phyloP scores from a whole-genome alignment of 1,284 basidiomycete species.

The Ceratobasidium sp. region DNA sequence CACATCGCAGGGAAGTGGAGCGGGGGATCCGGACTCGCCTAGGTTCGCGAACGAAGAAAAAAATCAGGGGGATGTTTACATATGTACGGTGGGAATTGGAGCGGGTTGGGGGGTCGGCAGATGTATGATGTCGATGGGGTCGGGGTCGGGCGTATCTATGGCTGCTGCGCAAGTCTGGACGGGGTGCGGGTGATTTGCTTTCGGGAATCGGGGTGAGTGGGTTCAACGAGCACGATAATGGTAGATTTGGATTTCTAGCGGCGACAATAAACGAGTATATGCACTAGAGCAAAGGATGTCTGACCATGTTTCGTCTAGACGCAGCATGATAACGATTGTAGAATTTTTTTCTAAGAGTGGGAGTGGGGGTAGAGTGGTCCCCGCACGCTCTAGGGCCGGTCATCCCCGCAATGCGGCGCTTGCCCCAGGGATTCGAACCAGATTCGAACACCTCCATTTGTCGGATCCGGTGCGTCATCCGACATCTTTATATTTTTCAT shows the following conservation, averaged over 20 bases:
- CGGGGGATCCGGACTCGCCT: neutral
- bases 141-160: neutral
- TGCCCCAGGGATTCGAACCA: neutral
- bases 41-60: neutral
- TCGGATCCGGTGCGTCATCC: slow-evolving; percentile 1
- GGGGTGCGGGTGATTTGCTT: slow-evolving; percentile 13
- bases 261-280: neutral
- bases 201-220: neutral
- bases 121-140: neutral
- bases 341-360: neutral
- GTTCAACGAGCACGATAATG: too few species aligned
- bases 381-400: slow-evolving; percentile 6
- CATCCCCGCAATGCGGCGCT: slow-evolving; percentile 6
- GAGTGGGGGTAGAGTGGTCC: neutral
- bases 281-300: neutral
- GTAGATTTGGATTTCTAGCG: neutral
- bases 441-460: too few species aligned
- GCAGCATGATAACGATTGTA: neutral
- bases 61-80: neutral
- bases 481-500: neutral
- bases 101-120: neutral
- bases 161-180: neutral
- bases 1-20: slow-evolving; percentile 7
- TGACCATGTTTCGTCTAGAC: neutral
- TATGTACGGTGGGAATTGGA: neutral